Base-by-base conservation (phyloP, 257 asterid genomes). In the Eustoma russellianum region DNA sequence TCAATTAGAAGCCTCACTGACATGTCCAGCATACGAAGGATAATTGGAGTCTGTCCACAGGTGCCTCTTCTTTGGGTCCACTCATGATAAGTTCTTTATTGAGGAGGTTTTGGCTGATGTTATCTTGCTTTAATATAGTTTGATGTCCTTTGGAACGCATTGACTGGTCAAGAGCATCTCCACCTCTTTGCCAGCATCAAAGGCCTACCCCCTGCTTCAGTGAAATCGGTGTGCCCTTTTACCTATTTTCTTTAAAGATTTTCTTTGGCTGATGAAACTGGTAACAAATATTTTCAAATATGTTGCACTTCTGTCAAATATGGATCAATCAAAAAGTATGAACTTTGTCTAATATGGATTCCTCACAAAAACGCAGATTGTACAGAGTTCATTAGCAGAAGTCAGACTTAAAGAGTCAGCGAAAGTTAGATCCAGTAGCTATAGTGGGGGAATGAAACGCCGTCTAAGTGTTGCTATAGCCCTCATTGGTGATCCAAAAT, bases 1-100 rank as follows among this genome's bases (percentile, higher is more conserved):
- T 88, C 97, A 50, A 71, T 88, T 48, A 71, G 85, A 55, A 85
- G 74, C 70, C 79, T 95, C 38, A 74, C 75, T 34, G 95, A 86
- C 58, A 82, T 88, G 84, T 82, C 91, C 50, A 77, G 68, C 65
- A 85, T 88, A 63, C 84, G 88, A 60, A 73, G 70, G 74, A 82
- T 82, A 88, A 85, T 85, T 55, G 97, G 97, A 57, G 95, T 88
- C 70, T 88, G 97, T 68, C 97, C 97, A 28, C 96, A 88, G 90
- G 94, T 77, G 44, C 18, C 55, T 35, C 28, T 75, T 57, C 58
- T 64, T 68, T 59, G 17, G 45, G 28, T 57, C 50, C 48, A 35
- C 41, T 56, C 38, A 2, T 52, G 3, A 13, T 7, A 15, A 52
- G 3, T 15, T 38, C 49, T 0, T 41, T 11, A 41, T 15, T 15